Conservation (phyloP, 805 yeast genomes). For the Wickerhamiella australiensis region DNA sequence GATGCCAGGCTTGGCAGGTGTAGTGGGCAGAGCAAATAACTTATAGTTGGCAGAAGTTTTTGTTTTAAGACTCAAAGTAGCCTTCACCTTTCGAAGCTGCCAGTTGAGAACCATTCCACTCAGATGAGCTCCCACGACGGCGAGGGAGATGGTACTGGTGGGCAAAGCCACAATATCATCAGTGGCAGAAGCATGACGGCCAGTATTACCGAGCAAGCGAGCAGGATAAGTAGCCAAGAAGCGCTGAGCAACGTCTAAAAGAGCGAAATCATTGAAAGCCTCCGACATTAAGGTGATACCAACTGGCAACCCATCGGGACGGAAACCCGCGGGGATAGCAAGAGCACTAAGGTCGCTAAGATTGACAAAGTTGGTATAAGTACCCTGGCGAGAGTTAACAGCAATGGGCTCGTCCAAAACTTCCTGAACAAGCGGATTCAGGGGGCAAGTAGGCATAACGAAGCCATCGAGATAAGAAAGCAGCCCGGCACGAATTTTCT, state of each 20-base stretch:
- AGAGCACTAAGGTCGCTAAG: slow-evolving; percentile 86
- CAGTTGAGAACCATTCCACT: slow-evolving; percentile 82
- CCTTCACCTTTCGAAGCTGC: slow-evolving; percentile 81
- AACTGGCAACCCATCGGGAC: slow-evolving; percentile 75
- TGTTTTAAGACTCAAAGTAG: slow-evolving; percentile 52
- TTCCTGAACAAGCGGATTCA: slow-evolving; percentile 71
- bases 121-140: slow-evolving; percentile 95
- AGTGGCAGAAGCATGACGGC: slow-evolving; percentile 35
- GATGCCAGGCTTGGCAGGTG: slow-evolving; percentile 88
- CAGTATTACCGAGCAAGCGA: slow-evolving; percentile 48
- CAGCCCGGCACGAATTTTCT: slow-evolving; percentile 40
- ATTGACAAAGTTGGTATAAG: slow-evolving; percentile 96
- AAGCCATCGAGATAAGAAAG: slow-evolving; percentile 58
- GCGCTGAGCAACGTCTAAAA: slow-evolving; percentile 68
- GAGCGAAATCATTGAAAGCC: slow-evolving; percentile 79
- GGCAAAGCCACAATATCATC: slow-evolving; percentile 12
- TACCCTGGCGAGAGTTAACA: slow-evolving; percentile 85
- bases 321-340: slow-evolving; percentile 84
- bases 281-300: slow-evolving; percentile 79
- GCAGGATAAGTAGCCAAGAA: slow-evolving; percentile 40
- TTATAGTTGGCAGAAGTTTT: slow-evolving; percentile 60
- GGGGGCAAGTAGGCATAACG: slow-evolving; percentile 87
- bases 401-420: slow-evolving; percentile 65
- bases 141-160: slow-evolving; percentile 46
- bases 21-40: slow-evolving; percentile 58